Evolutionary conservation across 352 stramenopile genomes (phyloP).

Genomic region (Ophiocytium majus): DNA sequence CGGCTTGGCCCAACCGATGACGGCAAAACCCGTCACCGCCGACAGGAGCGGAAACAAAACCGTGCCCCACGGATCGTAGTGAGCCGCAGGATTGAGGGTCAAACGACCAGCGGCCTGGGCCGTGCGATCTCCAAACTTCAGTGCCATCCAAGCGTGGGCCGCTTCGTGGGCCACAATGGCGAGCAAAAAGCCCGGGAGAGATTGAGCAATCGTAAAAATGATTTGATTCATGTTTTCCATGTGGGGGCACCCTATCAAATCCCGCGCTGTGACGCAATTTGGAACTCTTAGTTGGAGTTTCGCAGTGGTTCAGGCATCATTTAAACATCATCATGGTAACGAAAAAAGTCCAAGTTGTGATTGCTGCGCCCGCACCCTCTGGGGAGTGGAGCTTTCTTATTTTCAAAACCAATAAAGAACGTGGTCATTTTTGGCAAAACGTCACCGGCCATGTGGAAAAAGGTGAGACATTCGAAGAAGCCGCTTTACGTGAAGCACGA

Average conservation of each 20-base stretch:
- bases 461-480: background rate
- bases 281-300: background rate
- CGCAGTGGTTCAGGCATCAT: background rate
- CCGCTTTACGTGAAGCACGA: background rate
- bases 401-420: background rate
- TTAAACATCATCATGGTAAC: background rate
- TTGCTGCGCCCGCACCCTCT: background rate
- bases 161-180: slow-evolving; percentile 12
- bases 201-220: slow-evolving; percentile 4
- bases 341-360: background rate
- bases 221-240: background rate
- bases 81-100: background rate
- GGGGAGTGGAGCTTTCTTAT: background rate
- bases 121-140: slow-evolving; percentile 1
- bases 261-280: background rate
- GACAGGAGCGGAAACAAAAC: background rate
- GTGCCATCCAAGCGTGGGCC: slow-evolving; percentile 1
- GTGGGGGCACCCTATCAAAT: background rate
- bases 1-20: background rate
- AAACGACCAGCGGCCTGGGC: background rate
- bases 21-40: background rate
- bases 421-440: slow-evolving; percentile 9
- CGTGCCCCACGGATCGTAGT: background rate
- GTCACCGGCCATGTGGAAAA: background rate
- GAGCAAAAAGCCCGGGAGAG: background rate